Conservation (phyloP, 78 protist genomes). For the Dictyostelium brefeldianum region DNA sequence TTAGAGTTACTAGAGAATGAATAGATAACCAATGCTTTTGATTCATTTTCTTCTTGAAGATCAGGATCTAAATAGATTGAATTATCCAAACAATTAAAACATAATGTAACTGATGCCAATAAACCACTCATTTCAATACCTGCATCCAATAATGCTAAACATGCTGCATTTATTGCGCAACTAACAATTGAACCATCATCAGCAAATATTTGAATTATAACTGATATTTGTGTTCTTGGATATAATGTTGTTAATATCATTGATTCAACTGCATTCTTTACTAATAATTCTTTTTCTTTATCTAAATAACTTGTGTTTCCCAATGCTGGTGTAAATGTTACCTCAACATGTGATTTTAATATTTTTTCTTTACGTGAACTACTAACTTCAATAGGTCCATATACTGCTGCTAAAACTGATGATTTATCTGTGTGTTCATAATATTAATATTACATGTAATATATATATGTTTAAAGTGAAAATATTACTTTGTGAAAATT, state of each 20-base stretch:
- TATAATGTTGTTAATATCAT: conserved; percentile 68
- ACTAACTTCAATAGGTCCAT: conserved; percentile 80
- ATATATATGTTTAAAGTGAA: background rate
- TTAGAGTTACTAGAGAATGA: conserved; percentile 31
- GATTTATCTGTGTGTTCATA: conserved; percentile 22
- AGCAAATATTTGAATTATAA: conserved; percentile 64
- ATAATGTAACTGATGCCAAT: conserved; percentile 53
- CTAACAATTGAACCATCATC: conserved; percentile 79
- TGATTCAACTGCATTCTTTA: conserved; percentile 76
- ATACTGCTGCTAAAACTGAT: conserved; percentile 76
- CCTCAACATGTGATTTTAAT: conserved; percentile 63
- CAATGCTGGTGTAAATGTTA: conserved; percentile 49
- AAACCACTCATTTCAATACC: conserved; percentile 76
- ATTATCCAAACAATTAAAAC: conserved; percentile 21
- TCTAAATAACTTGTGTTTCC: conserved; percentile 29
- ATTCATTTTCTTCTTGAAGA: conserved; percentile 55
- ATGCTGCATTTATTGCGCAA: conserved; percentile 78
- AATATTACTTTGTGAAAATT: conserved; percentile 39
- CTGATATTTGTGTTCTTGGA: conserved; percentile 73
- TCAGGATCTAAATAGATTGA: conserved; percentile 59
- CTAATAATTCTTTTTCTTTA: conserved; percentile 59
- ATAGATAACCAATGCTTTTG: conserved; percentile 43
- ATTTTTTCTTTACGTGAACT: conserved; percentile 72
- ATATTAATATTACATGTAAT: background rate
- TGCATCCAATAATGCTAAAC: conserved; percentile 83